Conservation (phyloP, 73 alveolate genomes). For the Paramecium tetraurelia region DNA sequence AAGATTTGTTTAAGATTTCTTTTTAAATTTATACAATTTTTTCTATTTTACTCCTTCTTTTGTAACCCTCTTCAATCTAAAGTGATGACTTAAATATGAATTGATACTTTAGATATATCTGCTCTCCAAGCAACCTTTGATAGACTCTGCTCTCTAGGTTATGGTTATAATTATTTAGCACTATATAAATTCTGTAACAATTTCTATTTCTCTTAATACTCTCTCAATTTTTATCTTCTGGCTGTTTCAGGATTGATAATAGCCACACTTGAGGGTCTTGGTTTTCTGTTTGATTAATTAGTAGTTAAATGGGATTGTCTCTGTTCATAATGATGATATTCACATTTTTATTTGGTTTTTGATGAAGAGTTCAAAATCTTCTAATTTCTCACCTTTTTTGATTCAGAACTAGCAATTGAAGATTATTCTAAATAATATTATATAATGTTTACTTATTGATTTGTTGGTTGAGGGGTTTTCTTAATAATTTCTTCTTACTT, state of each 20-base stretch:
- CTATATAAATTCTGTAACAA: not conserved
- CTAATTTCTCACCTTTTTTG: not conserved
- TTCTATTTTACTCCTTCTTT: not conserved
- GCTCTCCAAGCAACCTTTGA: slow-evolving; percentile 13
- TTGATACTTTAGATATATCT: not conserved
- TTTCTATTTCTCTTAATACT: not conserved
- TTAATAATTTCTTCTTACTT: not conserved
- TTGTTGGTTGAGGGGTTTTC: not conserved
- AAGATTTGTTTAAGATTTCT: not conserved
- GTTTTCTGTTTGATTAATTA: not conserved
- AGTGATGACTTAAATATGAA: not conserved
- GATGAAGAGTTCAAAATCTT: not conserved
- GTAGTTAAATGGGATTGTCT: not conserved
- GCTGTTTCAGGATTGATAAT: not conserved
- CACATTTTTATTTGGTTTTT: not conserved
- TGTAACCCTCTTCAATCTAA: not conserved
- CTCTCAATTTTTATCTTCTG: not conserved
- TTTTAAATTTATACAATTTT: not conserved
- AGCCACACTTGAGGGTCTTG: not conserved
- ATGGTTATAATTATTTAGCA: not conserved
- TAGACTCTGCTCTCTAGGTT: not conserved
- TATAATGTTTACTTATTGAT: not conserved
- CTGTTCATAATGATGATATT: slow-evolving; percentile 20
- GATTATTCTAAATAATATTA: not conserved
- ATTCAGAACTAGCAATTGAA: not conserved